Evolutionary conservation across 106 monocot species (phyloP).

Genomic region (Alisma plantagoaquatica): DNA sequence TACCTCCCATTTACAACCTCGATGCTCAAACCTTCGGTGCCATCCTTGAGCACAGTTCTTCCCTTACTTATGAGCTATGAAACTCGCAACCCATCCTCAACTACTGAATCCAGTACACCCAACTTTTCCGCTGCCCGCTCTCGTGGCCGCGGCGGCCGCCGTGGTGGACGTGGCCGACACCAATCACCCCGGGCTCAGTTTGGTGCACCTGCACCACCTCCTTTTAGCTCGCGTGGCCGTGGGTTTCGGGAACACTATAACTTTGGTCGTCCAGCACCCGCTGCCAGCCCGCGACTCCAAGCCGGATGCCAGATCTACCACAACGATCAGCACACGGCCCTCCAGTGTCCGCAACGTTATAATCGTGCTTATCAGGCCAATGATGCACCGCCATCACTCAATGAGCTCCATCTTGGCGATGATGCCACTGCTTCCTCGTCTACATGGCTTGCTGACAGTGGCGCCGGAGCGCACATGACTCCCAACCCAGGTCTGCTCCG

Average conservation of each 20-base stretch:
- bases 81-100: neutral
- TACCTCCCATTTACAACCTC: neutral
- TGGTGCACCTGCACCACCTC: no score
- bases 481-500: neutral
- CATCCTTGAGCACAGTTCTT: neutral
- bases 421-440: neutral
- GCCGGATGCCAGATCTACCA: neutral
- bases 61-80: neutral
- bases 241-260: neutral
- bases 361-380: neutral
- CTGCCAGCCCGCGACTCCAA: no score
- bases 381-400: neutral
- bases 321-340: neutral
- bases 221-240: neutral
- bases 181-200: no score
- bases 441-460: neutral
- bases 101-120: neutral
- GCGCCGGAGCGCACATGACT: conserved; percentile 2
- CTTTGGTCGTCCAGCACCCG: no score
- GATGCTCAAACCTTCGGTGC: neutral
- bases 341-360: neutral
- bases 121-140: neutral
- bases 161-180: neutral
- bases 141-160: neutral
- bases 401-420: neutral